Conservation (phyloP, 208 protist species). For the Crithidia thermophila region DNA sequence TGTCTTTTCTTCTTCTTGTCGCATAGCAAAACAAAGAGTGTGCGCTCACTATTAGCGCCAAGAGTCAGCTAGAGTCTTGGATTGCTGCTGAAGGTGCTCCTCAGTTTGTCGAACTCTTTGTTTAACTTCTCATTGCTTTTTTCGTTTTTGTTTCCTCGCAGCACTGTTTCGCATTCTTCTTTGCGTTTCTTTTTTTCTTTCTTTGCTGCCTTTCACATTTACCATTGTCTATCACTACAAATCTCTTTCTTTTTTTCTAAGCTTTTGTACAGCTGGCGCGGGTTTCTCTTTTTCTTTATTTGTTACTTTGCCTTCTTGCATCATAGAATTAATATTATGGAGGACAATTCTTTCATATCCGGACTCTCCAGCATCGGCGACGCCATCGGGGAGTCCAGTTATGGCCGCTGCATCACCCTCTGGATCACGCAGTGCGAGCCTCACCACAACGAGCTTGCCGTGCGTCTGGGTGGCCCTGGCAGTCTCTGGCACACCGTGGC, state of each 20-base stretch:
- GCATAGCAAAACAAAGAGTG: too few species aligned
- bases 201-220: neutral
- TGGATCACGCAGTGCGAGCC: slow-evolving; percentile 35
- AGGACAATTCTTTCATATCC: slow-evolving; percentile 46
- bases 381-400: slow-evolving; percentile 28
- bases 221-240: neutral
- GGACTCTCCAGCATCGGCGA: slow-evolving; percentile 43
- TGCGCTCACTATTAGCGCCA: too few species aligned
- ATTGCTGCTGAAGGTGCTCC: neutral
- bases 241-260: neutral
- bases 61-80: too few species aligned
- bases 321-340: too few species aligned
- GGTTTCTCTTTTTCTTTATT: neutral
- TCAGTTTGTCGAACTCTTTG: neutral
- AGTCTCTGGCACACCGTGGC: slow-evolving; percentile 43
- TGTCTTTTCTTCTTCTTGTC: too few species aligned
- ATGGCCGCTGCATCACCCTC: slow-evolving; percentile 41
- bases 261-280: neutral
- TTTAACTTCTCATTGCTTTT: neutral
- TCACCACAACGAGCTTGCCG: slow-evolving; percentile 22
- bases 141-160: slow-evolving; percentile 2
- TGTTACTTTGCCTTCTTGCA: neutral
- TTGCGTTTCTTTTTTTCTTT: neutral
- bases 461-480: slow-evolving; percentile 63
- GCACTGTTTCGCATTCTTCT: neutral